These are phyloP conservation scores for Ophiostoma australiae DNA, from an alignment of 2,329 filamentous ascomycete species.

Conservation along the genomic window DNA sequence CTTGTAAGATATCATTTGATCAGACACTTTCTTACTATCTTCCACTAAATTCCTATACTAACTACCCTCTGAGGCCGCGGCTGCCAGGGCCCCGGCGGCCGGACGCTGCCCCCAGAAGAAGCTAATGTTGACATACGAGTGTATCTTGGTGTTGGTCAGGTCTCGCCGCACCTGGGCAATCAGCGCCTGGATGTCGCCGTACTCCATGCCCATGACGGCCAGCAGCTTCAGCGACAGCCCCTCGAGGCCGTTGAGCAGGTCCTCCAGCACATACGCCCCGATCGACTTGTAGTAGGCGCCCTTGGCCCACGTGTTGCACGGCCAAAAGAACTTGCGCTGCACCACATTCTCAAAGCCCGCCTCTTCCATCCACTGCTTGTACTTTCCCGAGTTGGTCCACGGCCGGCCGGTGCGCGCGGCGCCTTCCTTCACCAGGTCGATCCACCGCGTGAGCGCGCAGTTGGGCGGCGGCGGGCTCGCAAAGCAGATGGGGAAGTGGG, in stretches of 20 bases:
- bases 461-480: conserved; percentile 20
- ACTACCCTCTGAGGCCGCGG: too few relatives aligned
- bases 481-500: conserved; percentile 22
- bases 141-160: conserved; percentile 14
- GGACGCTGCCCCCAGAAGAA: conserved; percentile 18
- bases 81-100: not conserved
- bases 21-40: too few relatives aligned
- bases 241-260: conserved; percentile 24
- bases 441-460: conserved; percentile 26
- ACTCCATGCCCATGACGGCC: conserved; percentile 6
- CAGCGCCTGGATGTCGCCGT: conserved; percentile 18
- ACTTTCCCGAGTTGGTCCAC: conserved; percentile 28
- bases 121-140: conserved; percentile 19
- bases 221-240: conserved; percentile 21
- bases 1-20: too few relatives aligned
- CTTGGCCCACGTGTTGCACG: conserved; percentile 30
- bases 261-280: conserved; percentile 27
- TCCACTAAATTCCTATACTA: too few relatives aligned
- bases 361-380: conserved; percentile 28
- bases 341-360: conserved; percentile 30
- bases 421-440: conserved; percentile 25
- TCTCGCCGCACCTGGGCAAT: conserved; percentile 20
- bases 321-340: conserved; percentile 31
- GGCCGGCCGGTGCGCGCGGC: conserved; percentile 27
- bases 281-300: conserved; percentile 31